Evolutionary conservation across 805 yeast species (phyloP), one percentile per base, ranked within the genome.

Genomic region (Zygosaccharomyces gambellarensis): DNA sequence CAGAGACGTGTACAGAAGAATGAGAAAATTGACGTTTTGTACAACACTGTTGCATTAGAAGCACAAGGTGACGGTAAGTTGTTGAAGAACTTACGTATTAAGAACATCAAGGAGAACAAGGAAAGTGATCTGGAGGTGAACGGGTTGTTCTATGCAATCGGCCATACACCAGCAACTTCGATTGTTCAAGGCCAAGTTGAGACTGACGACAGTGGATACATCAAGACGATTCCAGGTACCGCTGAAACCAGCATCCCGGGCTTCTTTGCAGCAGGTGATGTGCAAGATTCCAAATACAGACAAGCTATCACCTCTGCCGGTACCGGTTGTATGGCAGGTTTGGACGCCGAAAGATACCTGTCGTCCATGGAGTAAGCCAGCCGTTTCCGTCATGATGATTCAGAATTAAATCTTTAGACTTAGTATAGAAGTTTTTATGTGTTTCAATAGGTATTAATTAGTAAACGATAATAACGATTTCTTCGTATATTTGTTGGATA

Each of bases 241-340:
- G 75, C 98, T 14, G 71, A 75, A 61, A 94, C 99, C 43, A 82
- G 95, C 11, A 80, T 92, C 51, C 80, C 79, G 64, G 98, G 97
- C 68, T 87, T 94, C 54, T 94, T 86, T 61, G 99, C 99, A 52
- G 99, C 99, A 52, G 99, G 99, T 73, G 99, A 94, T 67, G 99
- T 94, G 50, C 99, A 94, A 74, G 99, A 94, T 73, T 85, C 88
- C 71, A 81, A 80, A 69, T 94, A 92, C 74, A 88, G 99, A 82
- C 99, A 94, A 77, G 99, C 99, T 51, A 89, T 94, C 67, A 94
- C 99, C 38, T 90, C 97, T 69, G 99, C 99, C n/a, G 99, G 99
- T 66, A 80, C 96, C 55, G 99, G 99, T 56, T 94, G 99, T 79
- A 92, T 90, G 97, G 99, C 99, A 63, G 99, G 96, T 52, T 79